Percentiles rank a stretch among this genome's conserved stretches.
phyloP scores from a whole-genome alignment of 2,329 filamentous ascomycete species.

The Biscogniauxia mediterranea region DNA sequence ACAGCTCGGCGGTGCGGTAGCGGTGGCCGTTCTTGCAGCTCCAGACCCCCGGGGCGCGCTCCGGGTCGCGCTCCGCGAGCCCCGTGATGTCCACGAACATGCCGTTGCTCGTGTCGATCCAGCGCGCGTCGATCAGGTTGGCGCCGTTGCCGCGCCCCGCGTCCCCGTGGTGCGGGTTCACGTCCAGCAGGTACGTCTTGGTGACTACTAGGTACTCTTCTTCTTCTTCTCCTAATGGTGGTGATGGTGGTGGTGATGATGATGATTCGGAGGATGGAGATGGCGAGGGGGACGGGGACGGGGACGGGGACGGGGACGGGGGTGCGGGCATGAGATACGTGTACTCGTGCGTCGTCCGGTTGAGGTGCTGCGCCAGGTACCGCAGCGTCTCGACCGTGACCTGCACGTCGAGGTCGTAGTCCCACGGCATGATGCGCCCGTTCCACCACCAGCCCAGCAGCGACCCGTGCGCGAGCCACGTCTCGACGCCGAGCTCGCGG shows the following conservation, averaged over 20 bases:
- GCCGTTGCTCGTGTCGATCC: constrained; percentile 74
- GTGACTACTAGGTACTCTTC: too few relatives aligned
- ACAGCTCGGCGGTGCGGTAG: too few relatives aligned
- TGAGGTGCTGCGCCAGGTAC: constrained; percentile 64
- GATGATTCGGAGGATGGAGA: too few relatives aligned
- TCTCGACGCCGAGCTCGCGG: constrained; percentile 64
- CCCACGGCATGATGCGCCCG: constrained; percentile 73
- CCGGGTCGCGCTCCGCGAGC: constrained; percentile 64
- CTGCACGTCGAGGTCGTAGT: constrained; percentile 82
- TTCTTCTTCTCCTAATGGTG: too few relatives aligned
- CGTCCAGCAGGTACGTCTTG: too few relatives aligned
- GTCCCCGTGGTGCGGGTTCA: too few relatives aligned
- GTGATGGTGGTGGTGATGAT: too few relatives aligned
- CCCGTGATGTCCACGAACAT: constrained; percentile 84
- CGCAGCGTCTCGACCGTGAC: constrained; percentile 65
- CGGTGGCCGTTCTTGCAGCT: too few relatives aligned
- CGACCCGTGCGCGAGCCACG: constrained; percentile 85
- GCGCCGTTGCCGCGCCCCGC: constrained; percentile 53
- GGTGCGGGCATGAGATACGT: constrained; percentile 69
- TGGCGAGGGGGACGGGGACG: too few relatives aligned
- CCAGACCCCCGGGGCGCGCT: constrained; percentile 25
- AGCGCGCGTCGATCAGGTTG: constrained; percentile 82
- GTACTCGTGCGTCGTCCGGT: constrained; percentile 65
- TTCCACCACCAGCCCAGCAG: constrained; percentile 92
- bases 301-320: too few relatives aligned